phyloP scores from a whole-genome alignment of 805 yeast species.

The Candida incommunis region DNA sequence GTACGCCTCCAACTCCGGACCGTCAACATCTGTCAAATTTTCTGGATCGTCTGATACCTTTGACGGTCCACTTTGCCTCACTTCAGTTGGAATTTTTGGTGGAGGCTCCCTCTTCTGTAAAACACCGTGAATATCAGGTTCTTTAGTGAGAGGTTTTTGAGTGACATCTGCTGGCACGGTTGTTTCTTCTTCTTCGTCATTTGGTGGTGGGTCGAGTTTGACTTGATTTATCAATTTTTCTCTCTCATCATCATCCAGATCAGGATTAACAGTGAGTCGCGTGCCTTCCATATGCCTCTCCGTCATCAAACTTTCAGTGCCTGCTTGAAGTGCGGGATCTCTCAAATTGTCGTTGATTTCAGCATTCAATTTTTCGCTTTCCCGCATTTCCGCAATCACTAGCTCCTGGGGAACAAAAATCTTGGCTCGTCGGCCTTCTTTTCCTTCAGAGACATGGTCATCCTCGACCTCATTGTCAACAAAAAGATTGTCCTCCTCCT shows the following conservation, averaged over 20 bases:
- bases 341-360: slow-evolving; percentile 2
- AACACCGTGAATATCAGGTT: slow-evolving; percentile 2
- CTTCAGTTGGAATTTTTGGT: slow-evolving; percentile 9
- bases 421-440: background rate
- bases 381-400: background rate
- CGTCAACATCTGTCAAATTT: slow-evolving; percentile 64
- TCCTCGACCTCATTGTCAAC: slow-evolving; percentile 4
- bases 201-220: slow-evolving; percentile 7
- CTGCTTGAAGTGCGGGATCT: background rate
- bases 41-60: slow-evolving; percentile 38
- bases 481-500: slow-evolving; percentile 3
- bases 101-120: slow-evolving; percentile 5
- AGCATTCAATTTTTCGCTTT: background rate
- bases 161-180: background rate
- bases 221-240: slow-evolving; percentile 7
- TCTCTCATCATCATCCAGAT: background rate
- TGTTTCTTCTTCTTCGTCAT: slow-evolving; percentile 7
- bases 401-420: background rate
- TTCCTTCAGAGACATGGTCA: background rate
- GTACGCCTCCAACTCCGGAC: slow-evolving; percentile 55
- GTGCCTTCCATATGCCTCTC: background rate
- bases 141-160: background rate
- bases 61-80: background rate
- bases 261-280: background rate
- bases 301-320: background rate